Percentiles rank a stretch among this genome's conserved stretches.
phyloP scores from a whole-genome alignment of 2,329 filamentous ascomycete species.

The Calonectria hongkongensis region DNA sequence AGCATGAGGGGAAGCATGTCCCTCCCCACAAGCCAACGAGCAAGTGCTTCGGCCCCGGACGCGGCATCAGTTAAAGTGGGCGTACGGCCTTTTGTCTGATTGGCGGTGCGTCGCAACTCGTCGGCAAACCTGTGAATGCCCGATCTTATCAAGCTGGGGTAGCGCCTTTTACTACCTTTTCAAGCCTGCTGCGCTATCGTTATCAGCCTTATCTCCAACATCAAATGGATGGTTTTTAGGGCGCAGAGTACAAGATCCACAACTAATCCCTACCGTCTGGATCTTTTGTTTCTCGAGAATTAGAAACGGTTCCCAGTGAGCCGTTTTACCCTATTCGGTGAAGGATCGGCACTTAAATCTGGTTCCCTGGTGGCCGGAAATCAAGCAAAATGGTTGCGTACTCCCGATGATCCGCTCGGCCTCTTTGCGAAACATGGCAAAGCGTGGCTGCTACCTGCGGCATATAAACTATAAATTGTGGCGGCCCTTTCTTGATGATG shows the following conservation, averaged over 20 bases:
- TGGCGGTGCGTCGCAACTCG: background rate
- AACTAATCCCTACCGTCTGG: constrained; percentile 12
- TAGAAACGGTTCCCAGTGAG: background rate
- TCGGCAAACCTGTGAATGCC: constrained; percentile 8
- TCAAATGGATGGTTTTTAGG: background rate
- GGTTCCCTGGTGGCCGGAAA: background rate
- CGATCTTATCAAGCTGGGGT: constrained; percentile 6
- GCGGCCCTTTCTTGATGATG: background rate
- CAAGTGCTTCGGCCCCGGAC: constrained; percentile 22
- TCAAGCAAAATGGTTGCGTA: constrained; percentile 8
- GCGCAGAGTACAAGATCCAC: constrained; percentile 18
- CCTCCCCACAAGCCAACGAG: constrained; percentile 23
- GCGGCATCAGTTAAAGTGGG: constrained; percentile 6
- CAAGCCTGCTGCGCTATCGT: background rate
- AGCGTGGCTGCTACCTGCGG: background rate
- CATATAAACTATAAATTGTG: constrained; percentile 14
- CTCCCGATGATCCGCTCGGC: constrained; percentile 6
- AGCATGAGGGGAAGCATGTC: constrained; percentile 34
- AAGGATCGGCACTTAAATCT: constrained; percentile 13
- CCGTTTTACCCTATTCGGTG: constrained; percentile 5
- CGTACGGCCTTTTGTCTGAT: background rate
- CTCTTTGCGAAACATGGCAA: constrained; percentile 14
- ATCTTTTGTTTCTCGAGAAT: constrained; percentile 18
- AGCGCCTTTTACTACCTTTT: background rate
- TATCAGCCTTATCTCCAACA: constrained; percentile 13